Evolutionary conservation across 108 stramenopile species (phyloP), one percentile per base, ranked within the genome.

Genomic region (Stephanodiscus triporus): DNA sequence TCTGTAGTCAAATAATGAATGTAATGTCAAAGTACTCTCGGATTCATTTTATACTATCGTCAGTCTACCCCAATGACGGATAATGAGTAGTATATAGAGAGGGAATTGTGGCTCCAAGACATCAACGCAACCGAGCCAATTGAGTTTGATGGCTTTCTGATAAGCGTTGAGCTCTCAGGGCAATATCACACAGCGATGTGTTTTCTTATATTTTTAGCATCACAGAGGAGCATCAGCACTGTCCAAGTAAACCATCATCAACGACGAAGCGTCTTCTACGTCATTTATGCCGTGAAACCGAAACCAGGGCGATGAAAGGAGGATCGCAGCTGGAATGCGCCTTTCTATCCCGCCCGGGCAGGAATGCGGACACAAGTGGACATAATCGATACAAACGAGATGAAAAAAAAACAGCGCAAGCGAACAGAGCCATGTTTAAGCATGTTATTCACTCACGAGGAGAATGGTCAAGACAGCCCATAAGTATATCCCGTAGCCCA

Each of bases 251-350:
- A 32, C 65, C 42, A 37, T 71, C 76, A 85, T 82, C 23, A 55
- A 56, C 32, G 56, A 26, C 47, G 66, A 36, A 7, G 85, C 85
- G 38, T 77, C 75, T 37, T 77, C 79, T 4, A 84, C 42, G 58
- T 53, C 54, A 34, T 32, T 49, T 14, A 86, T 81, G 13, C 66
- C 70, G 38, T 77, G 53, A 6, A 23, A 55, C 14, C 17, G 27
- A 55, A 93, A 87, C 91, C 91, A 93, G 9, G 91, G 91, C 22
- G 91, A 90, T 22, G 83, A 58, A 17, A 87, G 49, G 17, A 93
- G 68, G 8, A 89, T 59, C 38, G 63, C 57, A 6, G 89, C 83
- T 2, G 91, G 91, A 32, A 93, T 90, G 30, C 91, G 61, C 54
- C 86, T 88, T 49, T 83, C 90, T 85, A 70, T 47, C 19, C 14